phyloP scores from a whole-genome alignment of 1,139 yeast species.

The Candida tetrigidarum region DNA sequence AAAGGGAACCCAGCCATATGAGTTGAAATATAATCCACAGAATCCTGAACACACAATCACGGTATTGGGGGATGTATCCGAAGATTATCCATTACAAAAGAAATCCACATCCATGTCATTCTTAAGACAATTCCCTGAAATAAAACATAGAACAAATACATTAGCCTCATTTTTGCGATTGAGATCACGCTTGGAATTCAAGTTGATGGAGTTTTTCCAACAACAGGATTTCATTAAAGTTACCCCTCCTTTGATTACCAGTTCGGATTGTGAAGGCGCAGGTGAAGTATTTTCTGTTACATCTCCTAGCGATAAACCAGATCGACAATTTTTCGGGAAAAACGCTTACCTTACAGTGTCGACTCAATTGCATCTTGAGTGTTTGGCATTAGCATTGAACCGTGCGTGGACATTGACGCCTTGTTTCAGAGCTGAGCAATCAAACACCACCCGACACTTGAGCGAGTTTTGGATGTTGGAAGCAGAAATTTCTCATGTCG shows the following conservation, averaged over 20 bases:
- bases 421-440: constrained; percentile 91
- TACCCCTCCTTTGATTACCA: constrained; percentile 82
- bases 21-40: constrained; percentile 31
- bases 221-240: constrained; percentile 65
- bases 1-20: constrained; percentile 37
- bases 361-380: constrained; percentile 89
- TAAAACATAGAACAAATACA: constrained; percentile 74
- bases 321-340: constrained; percentile 61
- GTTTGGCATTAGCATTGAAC: constrained; percentile 70
- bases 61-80: constrained; percentile 58
- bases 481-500: constrained; percentile 79
- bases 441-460: constrained; percentile 89
- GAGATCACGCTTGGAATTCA: constrained; percentile 67
- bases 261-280: constrained; percentile 97
- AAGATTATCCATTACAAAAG: constrained; percentile 81
- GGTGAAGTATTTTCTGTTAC: constrained; percentile 81
- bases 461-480: constrained; percentile 99
- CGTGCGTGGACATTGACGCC: constrained; percentile 92
- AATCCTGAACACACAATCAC: constrained; percentile 25
- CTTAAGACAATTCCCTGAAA: constrained; percentile 70
- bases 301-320: constrained; percentile 21
- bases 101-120: constrained; percentile 69
- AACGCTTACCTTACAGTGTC: constrained; percentile 83
- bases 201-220: constrained; percentile 59
- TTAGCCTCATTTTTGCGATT: constrained; percentile 70